Evolutionary conservation across 805 yeast species (phyloP), one percentile per base, ranked within the genome.

Genomic region (Priceomyces carsonii): DNA sequence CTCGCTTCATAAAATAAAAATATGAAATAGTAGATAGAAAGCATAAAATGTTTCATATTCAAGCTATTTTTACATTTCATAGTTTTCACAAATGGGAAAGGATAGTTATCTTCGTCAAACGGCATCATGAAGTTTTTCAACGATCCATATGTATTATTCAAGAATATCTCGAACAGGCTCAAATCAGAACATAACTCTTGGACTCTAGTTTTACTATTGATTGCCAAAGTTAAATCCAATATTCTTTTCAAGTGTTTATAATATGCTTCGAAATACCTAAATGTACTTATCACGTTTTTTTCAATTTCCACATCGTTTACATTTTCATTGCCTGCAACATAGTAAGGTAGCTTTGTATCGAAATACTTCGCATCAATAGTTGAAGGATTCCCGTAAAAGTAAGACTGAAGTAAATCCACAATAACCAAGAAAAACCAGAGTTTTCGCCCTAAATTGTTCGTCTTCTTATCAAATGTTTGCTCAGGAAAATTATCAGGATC

Each of bases 401-500:
- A 53, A 1, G 59, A 59, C 36, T 57, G 63, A 8, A 51, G 41
- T 37, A 59, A 39, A 44, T 66, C 71, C 36, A 41, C 43, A 9
- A 54, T 47, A 16, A 48, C 40, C 23, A 65, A 43, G 35, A 51
- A 59, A 29, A 48, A 57, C 73, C 73, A 67, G 5, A 64, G 55
- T 34, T 66, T 66, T 33, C 73, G 44, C 24, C 56, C 37, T 19
- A 66, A 34, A 35, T 62, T 55, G 46, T 50, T 41, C 3, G 29
- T 23, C 20, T 44, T 46, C 18, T 48, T 58, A 37, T 55, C 55
- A 9, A 47, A 39, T 8, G 43, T 40, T 36, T 58, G 56, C 44
- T 35, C 47, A 38, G 55, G 24, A 45, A 77, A 77, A 25, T 63
- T 63, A 29, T 67, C 70, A 1, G 89, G 88, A 43, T 83, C 89